Base-by-base conservation (phyloP, 805 yeast species). In the Saturnispora dispora region DNA sequence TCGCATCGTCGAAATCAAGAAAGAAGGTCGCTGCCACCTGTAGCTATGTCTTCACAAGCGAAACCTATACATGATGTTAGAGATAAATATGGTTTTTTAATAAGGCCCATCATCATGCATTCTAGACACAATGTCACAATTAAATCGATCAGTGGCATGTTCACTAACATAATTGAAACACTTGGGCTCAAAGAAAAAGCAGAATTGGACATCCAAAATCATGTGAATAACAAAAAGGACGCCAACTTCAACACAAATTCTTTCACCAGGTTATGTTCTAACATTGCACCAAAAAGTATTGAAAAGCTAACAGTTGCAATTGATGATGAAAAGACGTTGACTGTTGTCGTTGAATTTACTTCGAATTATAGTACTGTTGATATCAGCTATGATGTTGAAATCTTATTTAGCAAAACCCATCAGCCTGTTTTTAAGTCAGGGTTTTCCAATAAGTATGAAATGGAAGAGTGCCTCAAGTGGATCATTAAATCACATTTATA, bases 21-120 rank as follows among this genome's bases (percentile, higher is more conserved):
- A 42, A 63, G 67, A 60, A 75, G 70, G 52, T 69, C 71, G 27
- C 67, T 69, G 6, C 69, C 77, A 10, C 82, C 83, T 17, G 70
- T 78, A 2, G 67, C 76, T 4, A 61, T 71, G 54, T 49, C 48
- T 3, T 37, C 47, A 3, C 30, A 44, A 20, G 69, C 73, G 25
- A 72, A 72, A 30, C 55, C 55, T 4, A 30, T 23, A 3, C 25
- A 22, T 46, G 20, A 44, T 42, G 23, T 53, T 40, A 51, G 46
- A 41, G 44, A 51, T 22, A 48, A 47, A 46, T 39, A 51, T 77
- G 53, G 53, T 2, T 63, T 75, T 50, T 68, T 82, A 20, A 64
- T 82, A 20, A 65, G 81, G 36, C 85, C 87, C 2, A 61, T 82
- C 41, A 70, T 82, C 35, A 84, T 84, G 5, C 77, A 78, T 56